These are phyloP conservation scores for Lactarius evosmus DNA, from an alignment of 768 basidiomycete genomes.

Conservation along the genomic window DNA sequence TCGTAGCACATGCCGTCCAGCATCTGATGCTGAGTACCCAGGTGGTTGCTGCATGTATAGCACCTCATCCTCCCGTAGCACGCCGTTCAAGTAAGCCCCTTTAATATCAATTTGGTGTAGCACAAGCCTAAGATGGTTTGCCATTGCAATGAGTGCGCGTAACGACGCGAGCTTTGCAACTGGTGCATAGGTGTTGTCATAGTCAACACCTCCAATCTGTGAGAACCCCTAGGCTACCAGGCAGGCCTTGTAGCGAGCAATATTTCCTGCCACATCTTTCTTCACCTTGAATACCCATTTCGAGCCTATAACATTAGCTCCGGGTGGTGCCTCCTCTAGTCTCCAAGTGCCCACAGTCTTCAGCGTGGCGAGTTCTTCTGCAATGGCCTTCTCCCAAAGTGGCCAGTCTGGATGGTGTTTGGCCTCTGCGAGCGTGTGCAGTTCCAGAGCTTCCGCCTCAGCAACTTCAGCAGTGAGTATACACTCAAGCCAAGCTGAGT, in stretches of 20 bases:
- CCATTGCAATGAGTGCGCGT: conserved; percentile 31
- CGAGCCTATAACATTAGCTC: conserved; percentile 8
- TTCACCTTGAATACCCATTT: conserved; percentile 47
- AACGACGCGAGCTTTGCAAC: conserved; percentile 31
- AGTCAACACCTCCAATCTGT: conserved; percentile 42
- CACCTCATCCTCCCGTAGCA: no score
- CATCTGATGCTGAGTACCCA: no score
- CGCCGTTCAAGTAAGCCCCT: no score
- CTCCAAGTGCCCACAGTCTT: conserved; percentile 34
- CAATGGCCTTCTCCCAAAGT: conserved; percentile 31
- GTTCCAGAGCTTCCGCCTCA: neutral
- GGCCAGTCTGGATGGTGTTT: conserved; percentile 30
- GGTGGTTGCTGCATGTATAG: no score
- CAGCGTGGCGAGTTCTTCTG: conserved; percentile 28
- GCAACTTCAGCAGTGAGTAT: neutral
- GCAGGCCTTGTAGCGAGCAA: conserved; percentile 37
- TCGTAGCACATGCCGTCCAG: no score
- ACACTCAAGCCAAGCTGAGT: neutral
- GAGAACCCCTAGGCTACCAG: conserved; percentile 44
- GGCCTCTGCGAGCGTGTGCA: conserved; percentile 28
- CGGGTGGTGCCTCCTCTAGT: conserved; percentile 15
- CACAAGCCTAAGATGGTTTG: conserved; percentile 31
- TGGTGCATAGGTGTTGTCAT: conserved; percentile 38
- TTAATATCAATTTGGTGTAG: conserved; percentile 29
- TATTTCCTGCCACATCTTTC: conserved; percentile 35